Conservation (phyloP, 164 flowering plant species). For the Chimonanthus salicifolius region DNA sequence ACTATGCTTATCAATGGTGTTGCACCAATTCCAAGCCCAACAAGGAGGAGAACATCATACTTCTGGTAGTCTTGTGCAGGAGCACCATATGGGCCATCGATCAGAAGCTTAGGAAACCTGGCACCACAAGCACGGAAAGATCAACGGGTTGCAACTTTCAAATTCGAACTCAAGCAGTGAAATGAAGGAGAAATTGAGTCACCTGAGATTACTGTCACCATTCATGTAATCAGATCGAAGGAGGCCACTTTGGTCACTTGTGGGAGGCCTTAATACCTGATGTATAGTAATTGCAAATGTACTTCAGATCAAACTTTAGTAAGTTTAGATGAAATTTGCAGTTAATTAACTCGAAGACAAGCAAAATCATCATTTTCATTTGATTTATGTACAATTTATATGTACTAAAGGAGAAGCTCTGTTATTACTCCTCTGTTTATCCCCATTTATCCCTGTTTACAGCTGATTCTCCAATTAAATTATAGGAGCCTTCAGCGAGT, state of each 20-base stretch:
- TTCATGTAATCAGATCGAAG: slow-evolving; percentile 41
- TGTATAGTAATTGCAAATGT: background rate
- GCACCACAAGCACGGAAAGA: background rate
- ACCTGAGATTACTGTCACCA: slow-evolving; percentile 12
- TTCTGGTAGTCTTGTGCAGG: slow-evolving; percentile 67
- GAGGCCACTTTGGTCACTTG: slow-evolving; percentile 49
- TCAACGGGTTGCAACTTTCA: background rate
- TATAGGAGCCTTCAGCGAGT: slow-evolving; percentile 11
- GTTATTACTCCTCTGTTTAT: too few relatives aligned
- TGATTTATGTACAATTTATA: too few relatives aligned
- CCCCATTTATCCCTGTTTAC: background rate
- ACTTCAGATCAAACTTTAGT: background rate
- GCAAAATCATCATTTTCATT: too few relatives aligned
- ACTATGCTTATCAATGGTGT: slow-evolving; percentile 89
- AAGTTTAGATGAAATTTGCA: background rate
- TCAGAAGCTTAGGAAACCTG: slow-evolving; percentile 47
- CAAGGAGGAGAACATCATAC: slow-evolving; percentile 60
- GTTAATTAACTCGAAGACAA: background rate
- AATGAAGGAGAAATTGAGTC: background rate
- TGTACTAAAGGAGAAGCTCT: too few relatives aligned
- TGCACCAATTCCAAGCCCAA: slow-evolving; percentile 89
- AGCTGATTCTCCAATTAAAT: background rate
- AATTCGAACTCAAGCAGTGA: background rate
- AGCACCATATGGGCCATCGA: slow-evolving; percentile 71
- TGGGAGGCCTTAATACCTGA: slow-evolving; percentile 55